These are phyloP conservation scores for Theobroma grandiflorum DNA, from an alignment of 441 rosid genomes.

Conservation along the genomic window DNA sequence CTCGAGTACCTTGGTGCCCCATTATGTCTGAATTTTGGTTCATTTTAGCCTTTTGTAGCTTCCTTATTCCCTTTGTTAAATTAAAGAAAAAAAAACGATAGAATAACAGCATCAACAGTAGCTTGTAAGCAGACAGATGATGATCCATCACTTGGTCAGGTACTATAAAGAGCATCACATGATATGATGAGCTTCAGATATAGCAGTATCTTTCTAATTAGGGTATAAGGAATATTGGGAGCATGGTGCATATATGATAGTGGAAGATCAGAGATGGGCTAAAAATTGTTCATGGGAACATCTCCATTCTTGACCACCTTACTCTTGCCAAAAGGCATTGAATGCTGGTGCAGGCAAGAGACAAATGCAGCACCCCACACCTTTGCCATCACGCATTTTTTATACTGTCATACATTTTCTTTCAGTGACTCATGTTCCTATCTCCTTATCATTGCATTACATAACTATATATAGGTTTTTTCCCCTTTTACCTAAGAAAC, in stretches of 20 bases:
- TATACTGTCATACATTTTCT: neutral
- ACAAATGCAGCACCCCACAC: constrained; percentile 36
- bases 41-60: neutral
- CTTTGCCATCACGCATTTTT: neutral
- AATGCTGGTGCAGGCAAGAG: constrained; percentile 44
- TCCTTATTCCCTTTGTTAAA: neutral
- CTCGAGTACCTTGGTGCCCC: neutral
- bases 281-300: constrained; percentile 22
- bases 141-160: neutral
- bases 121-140: neutral
- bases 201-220: neutral
- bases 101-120: neutral
- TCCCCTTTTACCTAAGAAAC: neutral
- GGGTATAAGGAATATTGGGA: neutral
- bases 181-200: neutral
- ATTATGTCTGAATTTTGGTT: neutral
- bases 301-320: constrained; percentile 19
- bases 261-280: neutral
- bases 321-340: constrained; percentile 40
- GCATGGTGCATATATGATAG: neutral
- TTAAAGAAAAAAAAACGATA: neutral
- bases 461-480: neutral
- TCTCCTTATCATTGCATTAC: neutral
- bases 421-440: neutral
- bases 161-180: neutral